Percentiles rank a stretch among this genome's conserved stretches.
Conservation (phyloP, 1,139 yeast genomes). For the Ogataea hybrid region DNA sequence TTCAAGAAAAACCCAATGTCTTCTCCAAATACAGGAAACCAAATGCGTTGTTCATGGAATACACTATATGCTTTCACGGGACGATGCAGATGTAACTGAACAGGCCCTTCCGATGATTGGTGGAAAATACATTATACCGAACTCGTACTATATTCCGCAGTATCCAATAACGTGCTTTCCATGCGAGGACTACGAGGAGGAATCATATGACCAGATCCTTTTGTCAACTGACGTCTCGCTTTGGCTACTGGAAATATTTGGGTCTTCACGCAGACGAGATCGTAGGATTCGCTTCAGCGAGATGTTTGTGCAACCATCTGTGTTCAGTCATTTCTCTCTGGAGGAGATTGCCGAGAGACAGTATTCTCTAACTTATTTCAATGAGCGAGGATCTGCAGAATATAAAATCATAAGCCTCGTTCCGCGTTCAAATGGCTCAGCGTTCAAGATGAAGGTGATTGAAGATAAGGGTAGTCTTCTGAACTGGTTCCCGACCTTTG, state of each 20-base stretch:
- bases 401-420: constrained; percentile 16
- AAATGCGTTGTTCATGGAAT: constrained; percentile 25
- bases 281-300: constrained; percentile 19
- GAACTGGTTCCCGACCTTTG: constrained; percentile 29
- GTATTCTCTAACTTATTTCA: constrained; percentile 21
- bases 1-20: constrained; percentile 21
- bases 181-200: constrained; percentile 20
- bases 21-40: constrained; percentile 26
- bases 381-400: constrained; percentile 27
- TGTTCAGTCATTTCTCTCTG: constrained; percentile 21
- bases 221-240: constrained; percentile 22
- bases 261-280: constrained; percentile 14
- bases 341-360: constrained; percentile 14
- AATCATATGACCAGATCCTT: constrained; percentile 28
- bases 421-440: constrained; percentile 13
- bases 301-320: constrained; percentile 22
- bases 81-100: constrained; percentile 23
- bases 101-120: constrained; percentile 15
- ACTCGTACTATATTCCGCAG: constrained; percentile 26
- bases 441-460: constrained; percentile 17
- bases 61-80: constrained; percentile 26
- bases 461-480: constrained; percentile 19
- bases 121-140: constrained; percentile 9
- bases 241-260: constrained; percentile 27
- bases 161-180: constrained; percentile 16